Percentiles rank a stretch among this genome's conserved stretches.
Conservation (phyloP, 345 rosid genomes). For the Bretschneidera sinensis region DNA sequence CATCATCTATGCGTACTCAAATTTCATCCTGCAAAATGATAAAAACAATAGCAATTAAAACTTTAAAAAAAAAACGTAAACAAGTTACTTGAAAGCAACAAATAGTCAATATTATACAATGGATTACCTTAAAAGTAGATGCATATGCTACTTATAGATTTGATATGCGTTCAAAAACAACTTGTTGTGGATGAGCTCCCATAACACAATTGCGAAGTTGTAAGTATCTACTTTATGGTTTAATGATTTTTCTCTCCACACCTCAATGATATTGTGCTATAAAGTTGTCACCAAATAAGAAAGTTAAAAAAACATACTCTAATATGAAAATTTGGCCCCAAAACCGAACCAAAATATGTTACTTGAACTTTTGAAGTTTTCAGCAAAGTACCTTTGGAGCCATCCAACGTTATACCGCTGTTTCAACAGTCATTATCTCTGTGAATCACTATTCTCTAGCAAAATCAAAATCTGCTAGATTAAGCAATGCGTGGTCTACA, state of each 20-base stretch:
- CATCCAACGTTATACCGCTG: conserved; percentile 99
- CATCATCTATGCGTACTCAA: too few relatives aligned
- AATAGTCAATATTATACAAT: too few relatives aligned
- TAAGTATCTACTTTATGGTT: conserved; percentile 94
- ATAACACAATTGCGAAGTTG: conserved; percentile 94
- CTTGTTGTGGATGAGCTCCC: conserved; percentile 96
- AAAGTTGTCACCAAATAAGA: conserved; percentile 47
- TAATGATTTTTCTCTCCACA: conserved; percentile 98
- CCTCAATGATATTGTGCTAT: conserved; percentile 91
- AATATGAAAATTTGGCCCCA: background rate
- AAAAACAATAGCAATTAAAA: too few relatives aligned
- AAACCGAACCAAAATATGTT: too few relatives aligned
- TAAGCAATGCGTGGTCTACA: conserved; percentile 73
- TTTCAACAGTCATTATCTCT: conserved; percentile 99
- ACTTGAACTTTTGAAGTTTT: background rate
- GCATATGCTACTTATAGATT: conserved; percentile 99
- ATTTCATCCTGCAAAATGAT: too few relatives aligned
- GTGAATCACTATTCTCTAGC: conserved; percentile 98
- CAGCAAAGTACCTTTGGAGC: conserved; percentile 77
- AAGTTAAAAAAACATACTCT: background rate
- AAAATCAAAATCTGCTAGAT: conserved; percentile 95
- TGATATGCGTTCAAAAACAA: conserved; percentile 98
- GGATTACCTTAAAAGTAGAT: conserved; percentile 90
- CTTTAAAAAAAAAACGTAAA: too few relatives aligned
- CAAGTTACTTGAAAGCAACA: too few relatives aligned